Percentiles rank a stretch among this genome's conserved stretches.
phyloP scores from a whole-genome alignment of 2,329 filamentous ascomycete genomes.

The Pseudocercospora eumusae region DNA sequence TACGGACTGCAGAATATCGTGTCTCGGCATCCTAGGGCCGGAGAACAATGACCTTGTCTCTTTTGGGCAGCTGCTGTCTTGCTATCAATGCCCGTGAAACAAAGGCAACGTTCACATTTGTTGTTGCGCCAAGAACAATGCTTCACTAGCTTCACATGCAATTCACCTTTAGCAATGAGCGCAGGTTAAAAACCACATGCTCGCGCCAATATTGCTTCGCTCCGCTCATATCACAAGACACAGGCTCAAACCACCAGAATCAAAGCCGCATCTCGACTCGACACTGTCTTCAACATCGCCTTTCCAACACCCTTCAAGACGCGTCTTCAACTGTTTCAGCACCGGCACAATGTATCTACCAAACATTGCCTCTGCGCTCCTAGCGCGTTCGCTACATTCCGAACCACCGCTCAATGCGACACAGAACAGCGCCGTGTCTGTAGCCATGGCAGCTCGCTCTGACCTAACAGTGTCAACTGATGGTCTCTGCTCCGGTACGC shows the following conservation, averaged over 20 bases:
- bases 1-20: background rate
- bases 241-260: background rate
- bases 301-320: background rate
- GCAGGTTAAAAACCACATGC: background rate
- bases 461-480: constrained; percentile 5
- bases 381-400: background rate
- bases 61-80: background rate
- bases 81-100: background rate
- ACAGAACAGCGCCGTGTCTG: background rate
- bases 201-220: background rate
- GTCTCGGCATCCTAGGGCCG: background rate
- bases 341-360: background rate
- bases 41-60: background rate
- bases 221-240: background rate
- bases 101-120: background rate
- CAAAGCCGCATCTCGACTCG: background rate
- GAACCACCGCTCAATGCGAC: background rate
- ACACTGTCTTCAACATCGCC: background rate
- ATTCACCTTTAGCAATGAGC: background rate
- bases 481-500: constrained; percentile 3
- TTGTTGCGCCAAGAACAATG: background rate
- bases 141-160: background rate
- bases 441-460: background rate
- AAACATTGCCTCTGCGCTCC: background rate
- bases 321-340: background rate